These are phyloP conservation scores for Yarrowia hollandica DNA, from an alignment of 805 yeast species.

Conservation along the genomic window DNA sequence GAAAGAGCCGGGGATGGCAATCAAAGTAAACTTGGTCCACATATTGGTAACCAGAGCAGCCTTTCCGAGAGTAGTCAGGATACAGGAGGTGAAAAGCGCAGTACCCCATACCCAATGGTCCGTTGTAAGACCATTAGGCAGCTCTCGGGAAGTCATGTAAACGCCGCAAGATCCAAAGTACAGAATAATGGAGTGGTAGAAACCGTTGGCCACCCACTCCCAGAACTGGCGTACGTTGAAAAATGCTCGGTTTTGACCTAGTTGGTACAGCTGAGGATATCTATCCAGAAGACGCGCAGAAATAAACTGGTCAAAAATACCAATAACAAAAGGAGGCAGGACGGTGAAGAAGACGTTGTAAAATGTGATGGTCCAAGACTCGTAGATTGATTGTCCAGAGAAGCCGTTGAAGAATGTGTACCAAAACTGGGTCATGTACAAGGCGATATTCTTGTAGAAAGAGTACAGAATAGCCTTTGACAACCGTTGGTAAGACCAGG, in stretches of 20 bases:
- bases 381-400: slow-evolving; percentile 94
- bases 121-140: slow-evolving; percentile 63
- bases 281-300: slow-evolving; percentile 84
- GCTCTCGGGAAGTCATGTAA: slow-evolving; percentile 64
- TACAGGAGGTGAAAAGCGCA: slow-evolving; percentile 81
- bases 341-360: slow-evolving; percentile 95
- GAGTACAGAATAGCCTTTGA: slow-evolving; percentile 91
- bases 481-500: slow-evolving; percentile 96
- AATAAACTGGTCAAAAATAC: slow-evolving; percentile 95
- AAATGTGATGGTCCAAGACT: slow-evolving; percentile 96
- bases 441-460: slow-evolving; percentile 90
- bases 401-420: slow-evolving; percentile 87
- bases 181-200: slow-evolving; percentile 85
- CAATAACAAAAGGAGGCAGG: slow-evolving; percentile 92
- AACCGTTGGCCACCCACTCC: slow-evolving; percentile 97
- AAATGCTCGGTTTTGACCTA: slow-evolving; percentile 86
- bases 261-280: slow-evolving; percentile 87
- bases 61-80: slow-evolving; percentile 86
- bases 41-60: slow-evolving; percentile 88
- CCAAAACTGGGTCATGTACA: slow-evolving; percentile 99
- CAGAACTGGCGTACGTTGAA: slow-evolving; percentile 90
- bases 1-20: slow-evolving; percentile 95
- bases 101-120: slow-evolving; percentile 97
- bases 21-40: slow-evolving; percentile 91
- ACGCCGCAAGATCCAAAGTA: slow-evolving; percentile 71